Conservation (phyloP, 129 eudicot genomes). For the Flaveria trinervia region DNA sequence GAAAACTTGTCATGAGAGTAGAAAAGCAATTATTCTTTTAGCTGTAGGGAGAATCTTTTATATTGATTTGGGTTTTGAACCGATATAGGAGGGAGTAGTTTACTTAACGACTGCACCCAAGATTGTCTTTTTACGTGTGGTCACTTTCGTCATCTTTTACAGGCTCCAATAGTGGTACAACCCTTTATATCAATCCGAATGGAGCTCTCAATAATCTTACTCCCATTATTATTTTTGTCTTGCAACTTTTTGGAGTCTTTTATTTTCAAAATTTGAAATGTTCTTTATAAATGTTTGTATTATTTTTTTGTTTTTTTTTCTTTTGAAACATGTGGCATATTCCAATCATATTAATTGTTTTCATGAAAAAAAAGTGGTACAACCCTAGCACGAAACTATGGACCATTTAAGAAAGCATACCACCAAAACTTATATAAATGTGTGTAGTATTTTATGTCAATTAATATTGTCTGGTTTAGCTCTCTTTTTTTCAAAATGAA, state of each 20-base stretch:
- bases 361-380: too few species aligned
- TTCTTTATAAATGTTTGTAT: not conserved
- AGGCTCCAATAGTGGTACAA: slow-evolving; percentile 17
- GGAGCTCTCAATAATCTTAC: slow-evolving; percentile 19
- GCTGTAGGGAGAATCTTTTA: slow-evolving; percentile 31
- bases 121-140: slow-evolving; percentile 27
- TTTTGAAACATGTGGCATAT: not conserved
- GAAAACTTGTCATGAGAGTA: not conserved
- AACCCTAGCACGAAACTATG: too few species aligned
- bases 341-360: too few species aligned
- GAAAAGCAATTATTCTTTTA: slow-evolving; percentile 29
- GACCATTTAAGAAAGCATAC: too few species aligned
- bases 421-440: too few species aligned
- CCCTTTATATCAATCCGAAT: not conserved
- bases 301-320: not conserved
- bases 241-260: not conserved
- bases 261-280: slow-evolving; percentile 37
- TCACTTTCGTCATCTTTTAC: slow-evolving; percentile 38
- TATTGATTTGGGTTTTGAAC: slow-evolving; percentile 27
- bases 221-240: slow-evolving; percentile 30
- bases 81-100: slow-evolving; percentile 26
- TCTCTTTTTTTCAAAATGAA: too few species aligned
- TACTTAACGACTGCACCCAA: slow-evolving; percentile 17
- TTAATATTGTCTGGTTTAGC: too few species aligned
- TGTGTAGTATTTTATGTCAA: too few species aligned